Conservation (phyloP, 805 yeast genomes). For the Citeromyces nyonsensis region DNA sequence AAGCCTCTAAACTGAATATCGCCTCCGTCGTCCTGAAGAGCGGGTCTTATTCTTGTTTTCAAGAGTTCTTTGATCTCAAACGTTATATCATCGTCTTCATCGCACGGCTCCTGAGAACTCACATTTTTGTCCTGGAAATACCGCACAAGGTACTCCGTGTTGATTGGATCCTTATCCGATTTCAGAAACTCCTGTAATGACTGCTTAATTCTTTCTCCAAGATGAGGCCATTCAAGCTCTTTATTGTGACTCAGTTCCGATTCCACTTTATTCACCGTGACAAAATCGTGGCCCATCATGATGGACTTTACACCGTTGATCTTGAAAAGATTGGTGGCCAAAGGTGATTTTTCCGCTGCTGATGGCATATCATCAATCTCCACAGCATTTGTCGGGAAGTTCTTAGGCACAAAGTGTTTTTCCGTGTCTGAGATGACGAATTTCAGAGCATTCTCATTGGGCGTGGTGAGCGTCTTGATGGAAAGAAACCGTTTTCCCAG, state of each 20-base stretch:
- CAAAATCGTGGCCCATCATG: constrained; percentile 60
- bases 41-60: constrained; percentile 58
- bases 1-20: constrained; percentile 54
- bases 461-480: constrained; percentile 41
- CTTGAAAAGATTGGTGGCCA: constrained; percentile 45
- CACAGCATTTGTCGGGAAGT: constrained; percentile 17
- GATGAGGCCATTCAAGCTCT: constrained; percentile 14
- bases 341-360: constrained; percentile 42
- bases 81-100: constrained; percentile 53
- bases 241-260: constrained; percentile 14
- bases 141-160: background rate
- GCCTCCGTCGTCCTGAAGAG: constrained; percentile 66
- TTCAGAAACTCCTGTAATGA: constrained; percentile 13
- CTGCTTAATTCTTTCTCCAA: constrained; percentile 8
- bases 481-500: background rate
- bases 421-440: constrained; percentile 24
- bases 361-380: constrained; percentile 38
- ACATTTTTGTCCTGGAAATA: constrained; percentile 2
- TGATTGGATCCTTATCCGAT: background rate
- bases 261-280: constrained; percentile 49
- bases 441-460: constrained; percentile 64
- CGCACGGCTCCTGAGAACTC: constrained; percentile 17
- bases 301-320: constrained; percentile 52
- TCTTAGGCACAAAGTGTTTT: constrained; percentile 30
- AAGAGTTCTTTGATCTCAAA: constrained; percentile 56